Evolutionary conservation across 2,329 filamentous ascomycete genomes (phyloP).

Genomic region (Fusarium oxysporum): DNA sequence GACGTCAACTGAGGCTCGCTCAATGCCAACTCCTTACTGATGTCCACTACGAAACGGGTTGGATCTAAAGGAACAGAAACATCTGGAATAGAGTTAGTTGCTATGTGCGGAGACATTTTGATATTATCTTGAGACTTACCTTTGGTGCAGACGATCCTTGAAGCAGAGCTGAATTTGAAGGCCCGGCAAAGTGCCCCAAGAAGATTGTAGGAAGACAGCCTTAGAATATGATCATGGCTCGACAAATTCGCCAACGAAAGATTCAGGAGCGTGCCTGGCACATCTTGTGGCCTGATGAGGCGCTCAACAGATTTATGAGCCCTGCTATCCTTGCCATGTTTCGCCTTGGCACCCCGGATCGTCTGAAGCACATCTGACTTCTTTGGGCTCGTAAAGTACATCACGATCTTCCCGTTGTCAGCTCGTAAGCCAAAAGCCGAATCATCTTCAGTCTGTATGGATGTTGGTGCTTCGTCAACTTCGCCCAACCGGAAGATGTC

Average conservation of each 20-base stretch:
- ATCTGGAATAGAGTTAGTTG: constrained; percentile 54
- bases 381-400: constrained; percentile 77
- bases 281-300: constrained; percentile 75
- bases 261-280: constrained; percentile 76
- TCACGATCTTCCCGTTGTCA: constrained; percentile 76
- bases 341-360: constrained; percentile 72
- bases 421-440: constrained; percentile 74
- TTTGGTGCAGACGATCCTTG: constrained; percentile 71
- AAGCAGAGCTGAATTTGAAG: constrained; percentile 73
- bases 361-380: constrained; percentile 72
- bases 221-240: constrained; percentile 68
- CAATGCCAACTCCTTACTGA: constrained; percentile 71
- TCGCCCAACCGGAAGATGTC: constrained; percentile 77
- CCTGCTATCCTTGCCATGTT: constrained; percentile 72
- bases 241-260: constrained; percentile 75
- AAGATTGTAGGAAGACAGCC: constrained; percentile 75
- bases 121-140: constrained; percentile 54
- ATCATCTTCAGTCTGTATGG: constrained; percentile 73
- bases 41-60: constrained; percentile 72
- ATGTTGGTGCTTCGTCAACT: constrained; percentile 74
- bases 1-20: constrained; percentile 75
- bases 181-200: constrained; percentile 74
- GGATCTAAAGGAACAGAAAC: constrained; percentile 72
- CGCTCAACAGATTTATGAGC: constrained; percentile 72
- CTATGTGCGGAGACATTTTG: neutral